Base-by-base conservation (phyloP, 2,329 filamentous ascomycete genomes). In the Neofusicoccum cordaticola region DNA sequence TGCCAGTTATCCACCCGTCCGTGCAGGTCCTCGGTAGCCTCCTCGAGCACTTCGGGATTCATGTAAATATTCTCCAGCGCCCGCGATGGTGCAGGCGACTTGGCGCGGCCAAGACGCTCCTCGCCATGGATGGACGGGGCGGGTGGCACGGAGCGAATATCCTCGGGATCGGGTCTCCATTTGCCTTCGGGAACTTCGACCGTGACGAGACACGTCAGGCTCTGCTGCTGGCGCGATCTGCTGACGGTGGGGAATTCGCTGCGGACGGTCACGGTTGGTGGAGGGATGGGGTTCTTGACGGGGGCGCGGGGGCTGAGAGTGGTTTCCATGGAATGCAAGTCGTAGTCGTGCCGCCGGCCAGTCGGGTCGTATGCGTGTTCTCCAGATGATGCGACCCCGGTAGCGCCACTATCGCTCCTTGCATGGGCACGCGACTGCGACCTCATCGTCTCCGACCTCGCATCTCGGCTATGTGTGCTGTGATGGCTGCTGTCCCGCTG, bases 1-100 rank as follows among this genome's bases (percentile, higher is more conserved):
- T 99, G 95, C 95, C 95, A 99, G 71, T 98, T 97, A 72, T 99
- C 95, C 11, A 99, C 95, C n/a, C 93, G 89, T 51, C 82, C 86
- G 65, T 92, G 88, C 65, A 99, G 80, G 67, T 88, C 91, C 72
- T 97, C 92, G 0, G 93, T 96, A 73, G 95, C 90, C 68, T 94
- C 89, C 63, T 95, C 90, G 65, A 98, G 77, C 4, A 88, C 88
- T 53, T 93, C 90, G 2, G 87, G 83, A 2, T 91, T 85, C 75
- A 96, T 92, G 69, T 91, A 91, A 0, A 90, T 89, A 66, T 73
- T 75, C 39, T 81, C 78, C 9, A 76, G 74, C 19, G 73, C 66
- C 74, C 79, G 74, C 66, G 79, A 85, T 61, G 80, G 83, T 48
- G 80, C 81, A 3, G 88, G 87, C 15, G 89, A 90, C 44, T 86